Evolutionary conservation across 2,329 filamentous ascomycete genomes (phyloP).

Genomic region (Phyllosticta citrichinensis): DNA sequence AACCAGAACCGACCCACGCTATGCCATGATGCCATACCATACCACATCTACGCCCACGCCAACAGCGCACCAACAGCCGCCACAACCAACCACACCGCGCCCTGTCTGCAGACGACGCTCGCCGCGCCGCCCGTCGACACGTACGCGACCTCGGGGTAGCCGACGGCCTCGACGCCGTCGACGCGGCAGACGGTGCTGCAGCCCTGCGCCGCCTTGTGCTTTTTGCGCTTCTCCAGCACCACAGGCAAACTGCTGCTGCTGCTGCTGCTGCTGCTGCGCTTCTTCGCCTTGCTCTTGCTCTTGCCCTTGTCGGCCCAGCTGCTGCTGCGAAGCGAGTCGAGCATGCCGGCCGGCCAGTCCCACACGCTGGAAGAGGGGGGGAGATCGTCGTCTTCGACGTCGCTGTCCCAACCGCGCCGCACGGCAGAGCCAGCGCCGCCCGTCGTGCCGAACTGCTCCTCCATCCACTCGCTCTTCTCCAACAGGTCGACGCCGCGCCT

Average conservation of each 20-base stretch:
- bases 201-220: conserved; percentile 13
- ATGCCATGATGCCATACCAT: too few species aligned
- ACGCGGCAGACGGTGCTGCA: conserved; percentile 26
- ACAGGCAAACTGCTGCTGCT: not conserved
- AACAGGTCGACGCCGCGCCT: not conserved
- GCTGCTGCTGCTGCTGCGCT: too few species aligned
- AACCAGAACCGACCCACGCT: too few species aligned
- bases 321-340: not conserved
- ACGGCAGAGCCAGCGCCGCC: not conserved
- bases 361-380: too few species aligned
- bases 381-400: not conserved
- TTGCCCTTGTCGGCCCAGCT: not conserved
- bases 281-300: not conserved
- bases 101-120: not conserved
- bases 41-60: not conserved
- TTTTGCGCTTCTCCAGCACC: conserved; percentile 13
- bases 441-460: not conserved
- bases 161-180: conserved; percentile 24
- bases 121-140: conserved; percentile 9
- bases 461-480: not conserved
- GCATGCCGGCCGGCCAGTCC: not conserved
- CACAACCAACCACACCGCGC: conserved; percentile 9
- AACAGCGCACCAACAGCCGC: conserved; percentile 13
- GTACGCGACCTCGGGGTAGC: conserved; percentile 25
- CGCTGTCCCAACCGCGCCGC: not conserved